Conservation (phyloP, 352 stramenopile species). For the Pythium periplocum region DNA sequence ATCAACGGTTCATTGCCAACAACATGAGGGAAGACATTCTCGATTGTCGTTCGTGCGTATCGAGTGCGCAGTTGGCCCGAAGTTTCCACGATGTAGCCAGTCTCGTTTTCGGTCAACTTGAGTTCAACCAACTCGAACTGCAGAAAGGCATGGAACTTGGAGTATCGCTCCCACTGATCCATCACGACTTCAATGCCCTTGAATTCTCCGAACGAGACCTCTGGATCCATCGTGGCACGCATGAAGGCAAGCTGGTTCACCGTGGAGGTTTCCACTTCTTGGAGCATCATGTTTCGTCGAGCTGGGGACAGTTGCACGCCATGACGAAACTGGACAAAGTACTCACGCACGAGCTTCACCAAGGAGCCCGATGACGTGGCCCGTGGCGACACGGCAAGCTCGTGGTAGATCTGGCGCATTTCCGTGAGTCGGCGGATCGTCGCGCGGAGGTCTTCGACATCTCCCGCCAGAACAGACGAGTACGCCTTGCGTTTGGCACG, state of each 20-base stretch:
- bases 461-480: conserved; percentile 28
- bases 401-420: conserved; percentile 18
- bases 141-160: conserved; percentile 44
- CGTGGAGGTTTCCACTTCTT: conserved; percentile 16
- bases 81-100: conserved; percentile 33
- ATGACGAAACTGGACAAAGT: conserved; percentile 59
- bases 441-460: conserved; percentile 44
- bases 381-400: conserved; percentile 13
- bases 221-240: conserved; percentile 31
- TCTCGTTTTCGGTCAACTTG: conserved; percentile 27
- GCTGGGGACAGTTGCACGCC: conserved; percentile 32
- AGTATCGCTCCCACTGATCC: conserved; percentile 66
- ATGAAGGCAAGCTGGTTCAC: conserved; percentile 26
- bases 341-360: conserved; percentile 43
- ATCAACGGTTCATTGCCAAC: conserved; percentile 57
- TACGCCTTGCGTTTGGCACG: conserved; percentile 45
- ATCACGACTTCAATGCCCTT: conserved; percentile 36
- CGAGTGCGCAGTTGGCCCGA: conserved; percentile 38
- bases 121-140: conserved; percentile 49
- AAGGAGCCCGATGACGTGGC: conserved; percentile 17
- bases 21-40: conserved; percentile 64
- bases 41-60: conserved; percentile 52
- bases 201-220: conserved; percentile 31
- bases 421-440: conserved; percentile 35
- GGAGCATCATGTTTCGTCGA: conserved; percentile 22